Base-by-base conservation (phyloP, 345 rosid species). In the Anacardium occidentale region DNA sequence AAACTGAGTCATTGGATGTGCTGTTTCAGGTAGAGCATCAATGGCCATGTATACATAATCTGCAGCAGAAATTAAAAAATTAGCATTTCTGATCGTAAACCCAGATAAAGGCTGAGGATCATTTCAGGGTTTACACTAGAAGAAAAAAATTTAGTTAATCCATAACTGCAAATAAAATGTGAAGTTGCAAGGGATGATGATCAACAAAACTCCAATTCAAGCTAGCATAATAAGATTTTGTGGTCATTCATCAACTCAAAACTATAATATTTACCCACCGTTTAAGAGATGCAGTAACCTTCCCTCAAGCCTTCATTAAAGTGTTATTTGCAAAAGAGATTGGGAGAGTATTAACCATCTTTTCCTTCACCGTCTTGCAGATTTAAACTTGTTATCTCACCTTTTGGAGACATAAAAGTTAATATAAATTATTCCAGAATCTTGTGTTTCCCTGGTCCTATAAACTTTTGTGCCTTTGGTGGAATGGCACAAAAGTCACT, bases 1-100 rank as follows among this genome's bases (percentile, higher is more conserved):
- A 85, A 95, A 92, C 74, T 95, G 98, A 76, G 99, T 95, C 99
- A 95, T 95, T 44, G 99, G 99, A 77, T 95, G 99, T 66, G 99
- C 94, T 17, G 94, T 81, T 56, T 79, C 80, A 73, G 98, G 98
- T 68, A 95, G 85, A 64, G 97, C 91, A 83, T 95, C 99, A 57
- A 95, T 91, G 60, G 94, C 90, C 85, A 91, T 90, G 68, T 74
- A 95, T 70, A 88, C 97, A 71, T 92, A 89, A 83, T 92, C 98
- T 95, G 89, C 80, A 82, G 64, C 60, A 22, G 74, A 64, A 59
- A 37, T 51, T 17, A 7, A 26, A 65, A 68, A n/a, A 60, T 42
- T 56, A 25, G 20, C 73, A 61, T 2, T 29, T 62, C 34, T 47
- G 29, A 32, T 47, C 55, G 68, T 66, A 57, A 72, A 32, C 21